Base-by-base conservation (phyloP, 164 flowering plant genomes). In the Vitis cinerea region DNA sequence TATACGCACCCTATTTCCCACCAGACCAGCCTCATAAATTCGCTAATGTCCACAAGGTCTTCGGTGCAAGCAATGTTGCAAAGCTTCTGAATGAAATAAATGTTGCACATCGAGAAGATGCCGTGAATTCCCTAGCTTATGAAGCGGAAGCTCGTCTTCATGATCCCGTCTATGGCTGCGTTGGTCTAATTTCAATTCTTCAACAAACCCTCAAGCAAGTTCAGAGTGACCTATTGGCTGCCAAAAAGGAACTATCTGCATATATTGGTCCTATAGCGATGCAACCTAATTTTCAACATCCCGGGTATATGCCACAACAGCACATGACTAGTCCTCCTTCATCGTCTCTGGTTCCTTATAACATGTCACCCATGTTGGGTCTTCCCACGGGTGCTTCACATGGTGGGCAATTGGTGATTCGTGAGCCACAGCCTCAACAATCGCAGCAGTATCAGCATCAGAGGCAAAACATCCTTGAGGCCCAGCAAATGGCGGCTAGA, bases 1-100 rank as follows among this genome's bases (percentile, higher is more conserved):
- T 81, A 15, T 84, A 83, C n/a, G 88, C 90, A 12, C 90, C 90
- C 0, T 86, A 86, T 66, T 86, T 86, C 70, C 90, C 88, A 17
- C 83, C 90, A 2, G 88, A 81, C 61, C 73, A 84, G 56, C 88
- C 86, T 0, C 76, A 79, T 50, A 77, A 71, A 29, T 81, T 81
- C 51, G 71, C 80, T 1, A 65, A 62, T 49, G 79, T 81, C 2
- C 86, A 81, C 66, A 77, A 70, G 59, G 83, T 83, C 4, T 83
- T 76, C 58, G 83, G 84, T 0, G 81, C 79, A 2, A 83, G 84
- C 74, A 81, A 81, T 49, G 84, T 83, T 3, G 65, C 78, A 1
- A 86, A 86, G 72, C 73, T 86, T 10, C 83, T 86, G 10, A 80
- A 75, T 64, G 86, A 84, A 44, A 75, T 84, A 50, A 56, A 2